Base-by-base conservation (phyloP, 495 filamentous ascomycete genomes). In the Neurospora sp. region DNA sequence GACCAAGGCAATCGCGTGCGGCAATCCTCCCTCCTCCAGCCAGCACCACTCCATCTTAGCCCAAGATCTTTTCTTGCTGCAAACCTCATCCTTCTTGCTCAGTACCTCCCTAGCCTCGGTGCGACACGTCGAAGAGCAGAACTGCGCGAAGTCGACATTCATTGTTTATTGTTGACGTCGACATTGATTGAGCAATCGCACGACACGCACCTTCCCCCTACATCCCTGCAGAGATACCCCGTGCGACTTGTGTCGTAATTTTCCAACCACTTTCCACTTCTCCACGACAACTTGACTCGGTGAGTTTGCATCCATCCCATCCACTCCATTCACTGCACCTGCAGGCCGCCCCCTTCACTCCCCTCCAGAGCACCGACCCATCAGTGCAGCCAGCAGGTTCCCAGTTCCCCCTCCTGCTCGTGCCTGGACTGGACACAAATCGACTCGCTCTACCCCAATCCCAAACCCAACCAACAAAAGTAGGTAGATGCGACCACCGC, bases 221-320 rank as follows among this genome's bases (percentile, higher is more conserved):
- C 37, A 72, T 75, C 78, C 78, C 76, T 75, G 76, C 75, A 46
- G 73, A 78, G 73, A 71, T 72, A 71, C 73, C 72, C 71, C 69
- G 39, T 70, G 75, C 59, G 37, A 46, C 54, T 69, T 71, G 54
- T 54, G 31, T 71, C 71, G 54, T 39, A 70, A 37, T 70, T 72
- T 35, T 72, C 20, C 39, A 72, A 20, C 14, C 20, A 35, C 41
- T 72, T 42, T 38, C 40, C 16, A 48, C 70, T 42, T 54, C 70
- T 35, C 41, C 39, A 31, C 20, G 18, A 38, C 70, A 48, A 59
- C n/a, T 37, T 69, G 35, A 37, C 71, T 62, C 39, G 72, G 44
- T 69, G 44, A 70, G 39, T 69, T 42, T 18, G 59, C 54, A 69
- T 14, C 23, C 54, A 69, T 14, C 23, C 42, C 40, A 27, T 39